Percentiles rank a stretch among this genome's conserved stretches.
phyloP scores from a whole-genome alignment of 1,139 yeast species.

The Yamadazyma buinensis region DNA sequence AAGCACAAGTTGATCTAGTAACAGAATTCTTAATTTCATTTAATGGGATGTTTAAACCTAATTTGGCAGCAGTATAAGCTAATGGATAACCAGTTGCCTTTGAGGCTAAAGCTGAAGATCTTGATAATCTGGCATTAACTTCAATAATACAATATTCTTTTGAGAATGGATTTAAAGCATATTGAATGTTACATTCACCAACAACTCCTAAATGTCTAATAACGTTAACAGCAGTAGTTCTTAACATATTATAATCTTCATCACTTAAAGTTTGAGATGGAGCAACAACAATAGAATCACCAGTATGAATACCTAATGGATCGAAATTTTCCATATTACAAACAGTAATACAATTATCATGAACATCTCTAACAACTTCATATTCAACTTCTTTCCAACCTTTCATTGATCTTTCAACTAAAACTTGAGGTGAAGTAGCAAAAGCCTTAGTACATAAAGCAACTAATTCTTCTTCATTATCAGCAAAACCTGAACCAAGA shows the following conservation, averaged over 20 bases:
- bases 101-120: constrained; percentile 97
- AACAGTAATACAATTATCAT: constrained; percentile 96
- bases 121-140: constrained; percentile 95
- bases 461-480: constrained; percentile 77
- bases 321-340: constrained; percentile 99
- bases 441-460: constrained; percentile 88
- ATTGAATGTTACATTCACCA: constrained; percentile 98
- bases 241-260: constrained; percentile 96
- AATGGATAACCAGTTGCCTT: constrained; percentile 99
- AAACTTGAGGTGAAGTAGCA: constrained; percentile 93
- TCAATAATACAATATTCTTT: constrained; percentile 96
- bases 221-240: constrained; percentile 96
- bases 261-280: constrained; percentile 97
- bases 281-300: constrained; percentile 98
- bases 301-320: constrained; percentile 98
- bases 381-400: constrained; percentile 99
- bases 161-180: constrained; percentile 91
- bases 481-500: constrained; percentile 97
- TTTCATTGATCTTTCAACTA: constrained; percentile 95
- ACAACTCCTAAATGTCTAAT: constrained; percentile 98
- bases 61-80: constrained; percentile 97
- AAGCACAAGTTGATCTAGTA: constrained; percentile 91
- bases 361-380: constrained; percentile 97
- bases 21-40: constrained; percentile 92
- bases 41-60: constrained; percentile 90